These are phyloP conservation scores for Pseudogymnoascus sp. DNA, from an alignment of 2,329 filamentous ascomycete genomes.

Conservation along the genomic window DNA sequence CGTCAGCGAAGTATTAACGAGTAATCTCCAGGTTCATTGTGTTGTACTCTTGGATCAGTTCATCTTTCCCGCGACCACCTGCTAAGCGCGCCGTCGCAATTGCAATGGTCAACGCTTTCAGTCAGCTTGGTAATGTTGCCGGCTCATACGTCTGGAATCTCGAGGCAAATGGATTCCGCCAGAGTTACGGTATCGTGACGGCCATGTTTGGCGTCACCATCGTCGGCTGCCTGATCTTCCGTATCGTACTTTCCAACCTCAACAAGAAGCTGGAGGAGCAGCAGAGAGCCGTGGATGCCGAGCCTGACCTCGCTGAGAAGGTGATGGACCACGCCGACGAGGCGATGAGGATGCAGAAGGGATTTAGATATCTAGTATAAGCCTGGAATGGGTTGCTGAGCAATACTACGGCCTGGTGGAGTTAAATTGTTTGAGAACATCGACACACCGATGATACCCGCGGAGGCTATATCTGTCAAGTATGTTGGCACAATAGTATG, in stretches of 20 bases:
- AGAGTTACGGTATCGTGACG: slow-evolving; percentile 57
- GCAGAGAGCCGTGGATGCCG: slow-evolving; percentile 29
- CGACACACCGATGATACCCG: background rate
- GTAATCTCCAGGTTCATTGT: slow-evolving; percentile 37
- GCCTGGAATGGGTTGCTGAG: background rate
- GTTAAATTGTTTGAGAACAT: slow-evolving; percentile 3
- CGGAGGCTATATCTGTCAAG: background rate
- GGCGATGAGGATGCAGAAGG: slow-evolving; percentile 37
- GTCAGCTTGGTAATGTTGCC: slow-evolving; percentile 47
- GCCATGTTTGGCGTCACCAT: slow-evolving; percentile 56
- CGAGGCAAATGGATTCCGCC: slow-evolving; percentile 50
- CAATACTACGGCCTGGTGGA: background rate
- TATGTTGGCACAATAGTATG: background rate
- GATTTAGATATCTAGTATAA: slow-evolving; percentile 40
- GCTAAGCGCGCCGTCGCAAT: slow-evolving; percentile 18
- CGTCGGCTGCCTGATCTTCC: slow-evolving; percentile 42
- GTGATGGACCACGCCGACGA: slow-evolving; percentile 39
- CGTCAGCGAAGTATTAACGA: background rate
- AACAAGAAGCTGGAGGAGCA: slow-evolving; percentile 43
- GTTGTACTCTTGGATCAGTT: slow-evolving; percentile 49
- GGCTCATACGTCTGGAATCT: slow-evolving; percentile 57
- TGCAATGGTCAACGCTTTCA: slow-evolving; percentile 16
- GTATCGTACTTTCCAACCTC: slow-evolving; percentile 36
- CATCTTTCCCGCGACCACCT: slow-evolving; percentile 15
- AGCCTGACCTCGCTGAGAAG: slow-evolving; percentile 31